phyloP scores from a whole-genome alignment of 805 yeast genomes.

The Tetrapisispora namnaoensis region DNA sequence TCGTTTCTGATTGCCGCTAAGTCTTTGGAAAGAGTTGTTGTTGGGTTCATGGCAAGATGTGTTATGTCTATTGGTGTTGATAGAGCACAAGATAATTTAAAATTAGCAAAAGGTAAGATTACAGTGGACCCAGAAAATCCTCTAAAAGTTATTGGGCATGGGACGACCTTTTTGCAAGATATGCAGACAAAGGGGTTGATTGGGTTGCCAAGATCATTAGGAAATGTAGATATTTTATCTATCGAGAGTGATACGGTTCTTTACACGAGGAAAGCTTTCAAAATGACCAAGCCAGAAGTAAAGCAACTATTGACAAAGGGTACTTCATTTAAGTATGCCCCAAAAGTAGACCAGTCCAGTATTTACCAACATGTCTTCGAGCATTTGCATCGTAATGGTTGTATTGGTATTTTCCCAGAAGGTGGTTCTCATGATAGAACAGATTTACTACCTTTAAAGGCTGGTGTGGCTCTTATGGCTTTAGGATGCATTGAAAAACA shows the following conservation, averaged over 20 bases:
- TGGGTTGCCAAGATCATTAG: slow-evolving; percentile 69
- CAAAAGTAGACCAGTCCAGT: slow-evolving; percentile 72
- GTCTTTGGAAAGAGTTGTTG: slow-evolving; percentile 52
- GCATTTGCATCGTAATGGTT: slow-evolving; percentile 69
- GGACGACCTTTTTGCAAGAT: slow-evolving; percentile 53
- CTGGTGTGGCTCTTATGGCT: slow-evolving; percentile 98
- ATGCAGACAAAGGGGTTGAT: slow-evolving; percentile 58
- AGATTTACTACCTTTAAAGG: slow-evolving; percentile 80
- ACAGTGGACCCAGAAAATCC: slow-evolving; percentile 40
- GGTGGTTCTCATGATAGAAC: slow-evolving; percentile 97
- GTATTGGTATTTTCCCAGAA: slow-evolving; percentile 91
- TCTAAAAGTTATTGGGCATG: slow-evolving; percentile 46
- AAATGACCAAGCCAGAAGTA: slow-evolving; percentile 35
- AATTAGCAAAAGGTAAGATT: slow-evolving; percentile 57
- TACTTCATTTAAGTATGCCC: slow-evolving; percentile 60
- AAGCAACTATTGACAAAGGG: slow-evolving; percentile 39
- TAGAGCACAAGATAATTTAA: slow-evolving; percentile 82
- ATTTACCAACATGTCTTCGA: slow-evolving; percentile 81
- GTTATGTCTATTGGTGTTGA: slow-evolving; percentile 84
- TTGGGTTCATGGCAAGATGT: slow-evolving; percentile 68
- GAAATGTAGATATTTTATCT: slow-evolving; percentile 60
- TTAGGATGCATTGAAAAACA: slow-evolving; percentile 80
- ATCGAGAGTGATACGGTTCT: slow-evolving; percentile 67
- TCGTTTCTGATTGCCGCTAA: slow-evolving; percentile 80
- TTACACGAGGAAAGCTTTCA: slow-evolving; percentile 59